phyloP scores from a whole-genome alignment of 176 grass and related monocot genomes.

The Lolium multiflorum region DNA sequence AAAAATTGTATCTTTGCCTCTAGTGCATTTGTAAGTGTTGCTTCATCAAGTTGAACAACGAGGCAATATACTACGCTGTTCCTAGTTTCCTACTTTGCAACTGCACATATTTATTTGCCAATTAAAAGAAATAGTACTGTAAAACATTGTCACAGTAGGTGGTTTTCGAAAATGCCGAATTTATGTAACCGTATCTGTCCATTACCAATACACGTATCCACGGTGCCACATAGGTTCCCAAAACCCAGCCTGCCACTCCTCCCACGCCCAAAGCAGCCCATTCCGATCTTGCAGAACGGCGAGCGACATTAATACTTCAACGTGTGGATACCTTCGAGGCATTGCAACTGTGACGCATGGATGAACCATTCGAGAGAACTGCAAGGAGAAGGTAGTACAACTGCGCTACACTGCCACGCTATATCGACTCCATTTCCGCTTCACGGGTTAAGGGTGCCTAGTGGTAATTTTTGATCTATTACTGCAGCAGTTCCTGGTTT shows the following conservation, averaged over 20 bases:
- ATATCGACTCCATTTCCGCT: background rate
- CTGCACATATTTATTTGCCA: no score
- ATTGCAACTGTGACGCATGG: background rate
- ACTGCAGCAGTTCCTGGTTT: background rate
- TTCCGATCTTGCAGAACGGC: background rate
- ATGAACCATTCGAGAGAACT: background rate
- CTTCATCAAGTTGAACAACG: background rate
- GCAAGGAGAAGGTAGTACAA: background rate
- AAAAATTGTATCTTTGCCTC: background rate
- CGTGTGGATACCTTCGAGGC: background rate
- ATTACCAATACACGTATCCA: no score
- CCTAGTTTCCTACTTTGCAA: no score
- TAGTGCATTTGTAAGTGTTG: background rate
- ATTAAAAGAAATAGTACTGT: no score
- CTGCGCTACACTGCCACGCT: background rate
- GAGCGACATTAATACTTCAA: background rate
- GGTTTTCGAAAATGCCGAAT: no score
- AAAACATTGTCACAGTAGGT: no score
- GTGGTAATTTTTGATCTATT: background rate
- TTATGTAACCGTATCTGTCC: no score
- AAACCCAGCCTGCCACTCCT: background rate
- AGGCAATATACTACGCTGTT: background rate
- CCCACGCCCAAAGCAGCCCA: background rate
- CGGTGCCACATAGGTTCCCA: background rate
- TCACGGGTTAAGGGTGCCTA: background rate